phyloP scores from a whole-genome alignment of 179 eudicot species.

The Camellia oleifera region DNA sequence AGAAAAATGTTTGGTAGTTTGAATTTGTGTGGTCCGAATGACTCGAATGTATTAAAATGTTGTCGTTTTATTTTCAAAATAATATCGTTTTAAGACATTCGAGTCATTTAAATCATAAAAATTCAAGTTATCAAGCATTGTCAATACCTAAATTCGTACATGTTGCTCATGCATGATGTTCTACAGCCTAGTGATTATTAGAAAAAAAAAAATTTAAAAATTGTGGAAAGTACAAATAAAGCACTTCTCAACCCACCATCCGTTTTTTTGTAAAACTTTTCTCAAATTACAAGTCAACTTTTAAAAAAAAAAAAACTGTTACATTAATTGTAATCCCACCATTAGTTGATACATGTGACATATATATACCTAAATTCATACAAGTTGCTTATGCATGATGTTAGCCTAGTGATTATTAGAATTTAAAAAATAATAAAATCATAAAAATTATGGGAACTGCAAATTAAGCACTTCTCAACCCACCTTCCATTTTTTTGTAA shows the following conservation, averaged over 20 bases:
- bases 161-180: not conserved
- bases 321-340: no score
- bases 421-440: not conserved
- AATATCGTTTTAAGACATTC: no score
- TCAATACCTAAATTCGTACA: not conserved
- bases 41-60: no score
- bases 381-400: no score
- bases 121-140: no score
- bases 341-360: not conserved
- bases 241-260: not conserved
- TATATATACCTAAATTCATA: not conserved
- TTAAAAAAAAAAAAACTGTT: no score
- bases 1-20: no score
- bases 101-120: no score
- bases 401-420: not conserved
- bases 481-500: not conserved
- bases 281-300: no score
- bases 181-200: not conserved
- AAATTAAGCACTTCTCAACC: not conserved
- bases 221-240: no score
- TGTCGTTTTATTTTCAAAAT: no score
- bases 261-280: not conserved
- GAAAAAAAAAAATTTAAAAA: not conserved
- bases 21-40: no score
- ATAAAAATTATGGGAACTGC: not conserved